Evolutionary conservation across 495 filamentous ascomycete species (phyloP).

Genomic region (Penicillium herquei): DNA sequence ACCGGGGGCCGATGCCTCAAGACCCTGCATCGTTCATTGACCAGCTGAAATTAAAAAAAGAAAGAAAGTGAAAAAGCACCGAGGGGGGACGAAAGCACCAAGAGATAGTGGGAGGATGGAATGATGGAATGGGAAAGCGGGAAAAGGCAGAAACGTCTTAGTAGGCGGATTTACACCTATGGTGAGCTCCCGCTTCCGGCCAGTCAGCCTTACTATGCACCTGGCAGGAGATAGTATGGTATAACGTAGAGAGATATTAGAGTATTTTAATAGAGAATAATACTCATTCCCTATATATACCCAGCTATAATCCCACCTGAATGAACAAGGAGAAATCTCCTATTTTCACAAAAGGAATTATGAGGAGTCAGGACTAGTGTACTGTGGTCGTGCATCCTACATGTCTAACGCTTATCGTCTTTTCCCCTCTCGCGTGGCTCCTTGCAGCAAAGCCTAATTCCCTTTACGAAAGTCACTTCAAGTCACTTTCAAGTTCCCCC

Average conservation of each 20-base stretch:
- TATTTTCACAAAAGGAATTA: too few relatives aligned
- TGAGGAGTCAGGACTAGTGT: too few relatives aligned
- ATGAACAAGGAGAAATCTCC: too few relatives aligned
- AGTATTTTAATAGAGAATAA: too few relatives aligned
- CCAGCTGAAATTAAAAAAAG: conserved; percentile 2
- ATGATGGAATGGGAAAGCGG: neutral
- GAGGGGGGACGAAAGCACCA: neutral
- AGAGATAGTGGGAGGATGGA: conserved; percentile 6
- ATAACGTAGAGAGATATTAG: too few relatives aligned
- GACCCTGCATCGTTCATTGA: conserved; percentile 49
- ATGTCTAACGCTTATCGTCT: conserved; percentile 16
- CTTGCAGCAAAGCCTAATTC: conserved; percentile 7
- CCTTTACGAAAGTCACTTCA: too few relatives aligned
- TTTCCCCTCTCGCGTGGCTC: conserved; percentile 20
- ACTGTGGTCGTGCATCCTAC: too few relatives aligned
- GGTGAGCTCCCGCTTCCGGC: too few relatives aligned
- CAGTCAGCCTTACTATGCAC: too few relatives aligned
- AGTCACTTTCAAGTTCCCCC: neutral
- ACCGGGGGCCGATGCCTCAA: conserved; percentile 43
- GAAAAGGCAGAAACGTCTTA: conserved; percentile 1
- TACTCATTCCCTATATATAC: too few relatives aligned
- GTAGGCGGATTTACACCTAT: neutral
- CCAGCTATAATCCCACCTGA: too few relatives aligned
- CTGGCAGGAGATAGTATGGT: too few relatives aligned
- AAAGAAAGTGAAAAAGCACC: neutral